A percentile compares a stretch with the other conserved stretches of the same genome.
Conservation (phyloP, 208 protist species). For the Trypanosoma melophagium region DNA sequence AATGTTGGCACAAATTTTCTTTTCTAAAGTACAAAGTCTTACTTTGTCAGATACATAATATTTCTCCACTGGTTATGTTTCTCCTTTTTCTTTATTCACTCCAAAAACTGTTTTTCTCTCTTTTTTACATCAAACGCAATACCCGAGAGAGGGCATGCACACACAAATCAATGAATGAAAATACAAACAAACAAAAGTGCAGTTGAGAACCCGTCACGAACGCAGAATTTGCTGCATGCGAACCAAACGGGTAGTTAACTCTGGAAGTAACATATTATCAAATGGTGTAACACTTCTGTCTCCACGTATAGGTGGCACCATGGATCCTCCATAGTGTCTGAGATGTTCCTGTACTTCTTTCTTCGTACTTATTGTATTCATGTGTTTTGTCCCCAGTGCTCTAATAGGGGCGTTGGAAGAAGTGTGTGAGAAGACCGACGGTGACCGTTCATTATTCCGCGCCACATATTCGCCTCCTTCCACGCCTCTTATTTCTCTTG, state of each 20-base stretch:
- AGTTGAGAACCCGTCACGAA: no score
- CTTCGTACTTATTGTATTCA: conserved; percentile 53
- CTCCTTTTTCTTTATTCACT: no score
- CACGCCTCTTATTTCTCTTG: neutral
- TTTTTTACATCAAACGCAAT: no score
- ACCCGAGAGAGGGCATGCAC: no score
- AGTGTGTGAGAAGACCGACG: conserved; percentile 80
- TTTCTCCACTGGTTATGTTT: no score
- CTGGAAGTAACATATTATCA: conserved; percentile 46
- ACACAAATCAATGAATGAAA: no score
- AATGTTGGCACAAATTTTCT: no score
- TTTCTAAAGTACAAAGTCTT: no score
- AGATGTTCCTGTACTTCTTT: conserved; percentile 55
- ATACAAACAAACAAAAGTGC: no score
- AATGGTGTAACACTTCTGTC: conserved; percentile 5
- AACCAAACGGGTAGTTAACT: conserved; percentile 50
- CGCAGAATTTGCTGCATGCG: conserved; percentile 40
- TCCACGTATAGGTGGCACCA: conserved; percentile 32
- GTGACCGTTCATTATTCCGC: conserved; percentile 17
- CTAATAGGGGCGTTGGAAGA: conserved; percentile 70
- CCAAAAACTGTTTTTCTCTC: no score
- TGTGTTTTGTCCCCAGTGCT: conserved; percentile 63
- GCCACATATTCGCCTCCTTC: conserved; percentile 9
- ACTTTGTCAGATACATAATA: no score
- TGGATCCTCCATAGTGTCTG: conserved; percentile 33